These are phyloP conservation scores for Lomentospora prolificans DNA, from an alignment of 2,329 filamentous ascomycete genomes.

Conservation along the genomic window DNA sequence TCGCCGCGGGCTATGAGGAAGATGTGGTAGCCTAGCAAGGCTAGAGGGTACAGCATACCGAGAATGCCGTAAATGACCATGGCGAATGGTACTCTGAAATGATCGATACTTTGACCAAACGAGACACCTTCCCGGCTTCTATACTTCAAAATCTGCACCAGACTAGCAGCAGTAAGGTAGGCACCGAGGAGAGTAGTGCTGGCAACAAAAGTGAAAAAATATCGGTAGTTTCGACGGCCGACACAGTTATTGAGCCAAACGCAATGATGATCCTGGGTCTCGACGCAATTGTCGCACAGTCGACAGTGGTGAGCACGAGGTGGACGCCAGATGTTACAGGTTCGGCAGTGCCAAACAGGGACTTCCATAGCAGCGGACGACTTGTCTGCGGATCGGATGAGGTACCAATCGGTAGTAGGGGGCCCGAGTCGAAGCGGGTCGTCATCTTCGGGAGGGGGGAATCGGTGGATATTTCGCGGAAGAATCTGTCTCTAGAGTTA, in stretches of 20 bases:
- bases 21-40: slow-evolving; percentile 78
- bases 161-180: slow-evolving; percentile 65
- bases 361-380: slow-evolving; percentile 89
- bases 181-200: slow-evolving; percentile 66
- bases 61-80: slow-evolving; percentile 78
- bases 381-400: slow-evolving; percentile 71
- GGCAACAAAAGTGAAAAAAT: slow-evolving; percentile 87
- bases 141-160: slow-evolving; percentile 75
- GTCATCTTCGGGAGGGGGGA: slow-evolving; percentile 66
- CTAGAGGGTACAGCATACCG: slow-evolving; percentile 68
- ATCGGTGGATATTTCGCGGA: slow-evolving; percentile 81
- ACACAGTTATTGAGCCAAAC: slow-evolving; percentile 99
- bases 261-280: slow-evolving; percentile 96
- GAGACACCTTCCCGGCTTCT: slow-evolving; percentile 50
- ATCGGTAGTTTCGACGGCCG: slow-evolving; percentile 92
- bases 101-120: slow-evolving; percentile 58
- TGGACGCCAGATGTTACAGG: slow-evolving; percentile 94
- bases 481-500: slow-evolving; percentile 53
- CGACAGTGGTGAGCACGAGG: slow-evolving; percentile 94
- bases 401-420: slow-evolving; percentile 84
- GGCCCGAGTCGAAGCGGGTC: slow-evolving; percentile 77
- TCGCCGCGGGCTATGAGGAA: slow-evolving; percentile 87
- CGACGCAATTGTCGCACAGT: slow-evolving; percentile 92
- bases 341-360: slow-evolving; percentile 95
- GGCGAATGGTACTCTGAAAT: slow-evolving; percentile 73